Conservation (phyloP, 257 asterid species). For the Nicotiana sylvestris region DNA sequence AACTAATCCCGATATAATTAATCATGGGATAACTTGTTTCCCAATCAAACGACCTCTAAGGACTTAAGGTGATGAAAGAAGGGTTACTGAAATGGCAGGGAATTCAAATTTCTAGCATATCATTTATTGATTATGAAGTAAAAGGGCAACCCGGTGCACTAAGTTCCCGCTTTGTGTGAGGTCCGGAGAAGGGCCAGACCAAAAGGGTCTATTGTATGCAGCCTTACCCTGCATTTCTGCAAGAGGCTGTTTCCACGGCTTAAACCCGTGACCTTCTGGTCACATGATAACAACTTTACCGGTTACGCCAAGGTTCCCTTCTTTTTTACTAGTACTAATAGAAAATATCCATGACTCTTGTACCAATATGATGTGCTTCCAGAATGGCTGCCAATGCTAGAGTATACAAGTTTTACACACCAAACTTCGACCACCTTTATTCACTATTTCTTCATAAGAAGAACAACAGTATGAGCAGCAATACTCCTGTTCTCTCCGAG, state of each 20-base stretch:
- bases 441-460: slow-evolving; percentile 58
- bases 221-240: no score
- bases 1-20: no score
- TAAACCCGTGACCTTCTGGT: no score
- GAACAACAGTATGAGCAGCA: slow-evolving; percentile 93
- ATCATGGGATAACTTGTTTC: no score
- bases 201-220: no score
- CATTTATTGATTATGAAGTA: not conserved
- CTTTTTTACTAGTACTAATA: not conserved
- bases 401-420: not conserved
- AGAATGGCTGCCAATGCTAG: not conserved
- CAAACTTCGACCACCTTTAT: not conserved
- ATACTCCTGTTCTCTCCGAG: slow-evolving; percentile 96
- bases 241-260: no score
- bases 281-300: no score
- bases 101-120: not conserved
- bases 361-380: not conserved
- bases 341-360: not conserved
- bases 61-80: not conserved
- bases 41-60: no score
- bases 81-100: not conserved
- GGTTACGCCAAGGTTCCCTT: no score
- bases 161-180: no score
- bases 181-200: no score
- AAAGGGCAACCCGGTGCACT: no score